Base-by-base conservation (phyloP, 306 rosid genomes). In the Medicago arabica region DNA sequence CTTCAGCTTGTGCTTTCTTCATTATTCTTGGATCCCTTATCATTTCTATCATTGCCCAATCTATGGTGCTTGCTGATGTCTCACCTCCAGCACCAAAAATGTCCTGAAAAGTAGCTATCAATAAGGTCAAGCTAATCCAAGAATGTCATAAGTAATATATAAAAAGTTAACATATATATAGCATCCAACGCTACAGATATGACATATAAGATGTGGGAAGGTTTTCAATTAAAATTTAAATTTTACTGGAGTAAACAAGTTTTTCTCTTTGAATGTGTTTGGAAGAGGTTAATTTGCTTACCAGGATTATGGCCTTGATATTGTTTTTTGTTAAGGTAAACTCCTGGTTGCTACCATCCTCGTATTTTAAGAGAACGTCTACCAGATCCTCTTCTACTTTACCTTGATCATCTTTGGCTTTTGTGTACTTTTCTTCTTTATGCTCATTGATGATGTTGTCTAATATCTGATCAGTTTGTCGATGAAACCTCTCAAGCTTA, bases 21-120 rank as follows among this genome's bases (percentile, higher is more conserved):
- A 82, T 34, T 34, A 54, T 61, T 69, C 71, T 71, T 17, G 81
- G 75, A 44, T 85, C 41, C 36, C 50, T 85, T 17, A 59, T 1
- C 69, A 83, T 55, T 64, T 86, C 77, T 49, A 66, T 71, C 76
- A 86, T 67, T 17, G 83, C 81, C 86, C 86, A 81, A 15, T 44
- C 82, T 41, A 83, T 23, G 15, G 81, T 57, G 5, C 68, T 72
- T 4, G 86, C 15, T 81, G 84, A 46, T 61, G 89, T 78, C 36
- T 83, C 86, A 68, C 86, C 83, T 19, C 87, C 86, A 8, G 71
- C 87, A 4, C 59, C 50, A 54, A 81, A 80, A 0, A 86, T 18
- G 9, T 80, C 87, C 81, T 83, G 49, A 34, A 68, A 65, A 50
- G 16, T 28, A 63, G 23, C 19, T 41, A 21, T 23, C 46, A 21